A percentile compares a stretch with the other conserved stretches of the same genome.
Conservation (phyloP, 2,329 filamentous ascomycete species). For the Pseudopithomyces chartarum region DNA sequence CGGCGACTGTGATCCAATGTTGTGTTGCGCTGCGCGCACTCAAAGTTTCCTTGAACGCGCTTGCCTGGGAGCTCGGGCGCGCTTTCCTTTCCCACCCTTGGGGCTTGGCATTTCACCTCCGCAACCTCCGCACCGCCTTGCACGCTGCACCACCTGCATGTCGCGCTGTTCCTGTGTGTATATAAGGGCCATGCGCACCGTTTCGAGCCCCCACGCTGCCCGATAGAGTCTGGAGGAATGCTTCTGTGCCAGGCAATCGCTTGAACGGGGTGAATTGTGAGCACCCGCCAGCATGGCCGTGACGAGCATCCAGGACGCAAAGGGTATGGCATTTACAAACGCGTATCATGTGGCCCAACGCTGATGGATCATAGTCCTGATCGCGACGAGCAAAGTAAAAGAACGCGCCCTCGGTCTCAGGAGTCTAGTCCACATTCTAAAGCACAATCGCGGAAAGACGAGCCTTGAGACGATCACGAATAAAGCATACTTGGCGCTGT, state of each 20-base stretch:
- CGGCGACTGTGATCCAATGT: neutral
- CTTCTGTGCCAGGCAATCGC: neutral
- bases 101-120: slow-evolving; percentile 18
- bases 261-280: slow-evolving; percentile 6
- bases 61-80: slow-evolving; percentile 28
- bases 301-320: slow-evolving; percentile 43
- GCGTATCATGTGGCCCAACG: neutral
- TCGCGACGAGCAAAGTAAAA: slow-evolving; percentile 36
- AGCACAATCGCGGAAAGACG: slow-evolving; percentile 55
- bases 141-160: too few species aligned
- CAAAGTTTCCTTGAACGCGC: slow-evolving; percentile 33
- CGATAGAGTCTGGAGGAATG: neutral
- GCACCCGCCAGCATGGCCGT: slow-evolving; percentile 29
- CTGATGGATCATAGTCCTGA: slow-evolving; percentile 32
- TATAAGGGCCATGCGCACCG: neutral
- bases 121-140: slow-evolving; percentile 18
- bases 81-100: slow-evolving; percentile 18
- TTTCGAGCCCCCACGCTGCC: neutral
- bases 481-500: slow-evolving; percentile 79
- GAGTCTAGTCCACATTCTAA: slow-evolving; percentile 61
- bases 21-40: slow-evolving; percentile 16
- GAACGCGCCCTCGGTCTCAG: slow-evolving; percentile 58
- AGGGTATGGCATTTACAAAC: slow-evolving; percentile 24
- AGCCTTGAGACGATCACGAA: slow-evolving; percentile 63
- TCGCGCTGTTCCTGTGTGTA: too few species aligned